Conservation (phyloP, 1,284 basidiomycete genomes). For the Golubevia sp. region DNA sequence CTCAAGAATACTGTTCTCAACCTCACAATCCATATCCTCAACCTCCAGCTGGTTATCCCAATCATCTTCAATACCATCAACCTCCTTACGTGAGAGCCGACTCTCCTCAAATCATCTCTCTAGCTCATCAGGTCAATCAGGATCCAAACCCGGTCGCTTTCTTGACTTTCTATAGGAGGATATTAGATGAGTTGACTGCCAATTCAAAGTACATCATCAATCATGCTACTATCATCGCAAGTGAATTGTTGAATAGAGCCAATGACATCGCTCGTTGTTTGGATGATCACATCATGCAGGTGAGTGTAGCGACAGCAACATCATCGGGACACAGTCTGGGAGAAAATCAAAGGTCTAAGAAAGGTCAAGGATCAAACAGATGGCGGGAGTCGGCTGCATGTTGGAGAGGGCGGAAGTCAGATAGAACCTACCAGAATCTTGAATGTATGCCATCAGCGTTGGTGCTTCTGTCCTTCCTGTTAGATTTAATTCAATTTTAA, state of each 20-base stretch:
- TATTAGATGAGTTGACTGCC: constrained; percentile 30
- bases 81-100: neutral
- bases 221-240: constrained; percentile 51
- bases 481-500: too few species aligned
- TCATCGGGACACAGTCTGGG: too few species aligned
- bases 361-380: too few species aligned
- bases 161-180: neutral
- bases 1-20: neutral
- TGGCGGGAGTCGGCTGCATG: too few species aligned
- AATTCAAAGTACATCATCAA: constrained; percentile 61
- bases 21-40: neutral
- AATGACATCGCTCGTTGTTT: constrained; percentile 45
- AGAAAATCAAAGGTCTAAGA: too few species aligned
- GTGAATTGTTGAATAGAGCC: constrained; percentile 39
- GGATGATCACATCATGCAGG: constrained; percentile 53
- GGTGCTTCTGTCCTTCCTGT: neutral
- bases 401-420: too few species aligned
- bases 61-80: neutral
- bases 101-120: neutral
- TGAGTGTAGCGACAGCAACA: too few species aligned
- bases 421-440: neutral
- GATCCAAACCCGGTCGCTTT: neutral
- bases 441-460: neutral
- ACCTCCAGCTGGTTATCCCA: neutral
- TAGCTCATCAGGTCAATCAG: neutral